Evolutionary conservation across 805 yeast species (phyloP).

Genomic region (Torulaspora gathmanii): DNA sequence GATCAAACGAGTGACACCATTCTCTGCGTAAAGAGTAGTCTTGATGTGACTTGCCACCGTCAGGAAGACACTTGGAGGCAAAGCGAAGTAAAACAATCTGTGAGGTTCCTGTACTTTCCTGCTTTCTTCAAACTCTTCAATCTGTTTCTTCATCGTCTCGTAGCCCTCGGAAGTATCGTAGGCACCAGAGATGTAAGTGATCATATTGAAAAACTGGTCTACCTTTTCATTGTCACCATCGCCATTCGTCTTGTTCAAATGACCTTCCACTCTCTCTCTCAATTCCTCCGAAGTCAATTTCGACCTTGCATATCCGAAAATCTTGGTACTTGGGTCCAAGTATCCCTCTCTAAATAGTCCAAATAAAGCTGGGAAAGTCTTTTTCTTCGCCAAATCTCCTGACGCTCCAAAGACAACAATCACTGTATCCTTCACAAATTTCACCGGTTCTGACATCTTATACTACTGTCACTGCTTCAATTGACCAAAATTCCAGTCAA

Average conservation of each 20-base stretch:
- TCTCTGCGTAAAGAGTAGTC: constrained; percentile 57
- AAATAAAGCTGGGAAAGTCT: constrained; percentile 83
- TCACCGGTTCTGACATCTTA: constrained; percentile 14
- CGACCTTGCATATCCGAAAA: constrained; percentile 91
- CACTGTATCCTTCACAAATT: constrained; percentile 60
- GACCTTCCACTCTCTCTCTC: constrained; percentile 58
- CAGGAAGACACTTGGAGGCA: constrained; percentile 90
- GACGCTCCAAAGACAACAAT: constrained; percentile 91
- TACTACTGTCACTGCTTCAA: background rate
- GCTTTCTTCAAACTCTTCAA: constrained; percentile 55
- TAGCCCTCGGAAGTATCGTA: constrained; percentile 82
- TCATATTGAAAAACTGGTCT: constrained; percentile 60
- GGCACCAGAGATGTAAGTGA: constrained; percentile 68
- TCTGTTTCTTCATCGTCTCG: constrained; percentile 47
- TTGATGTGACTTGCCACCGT: constrained; percentile 71
- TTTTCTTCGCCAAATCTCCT: constrained; percentile 92
- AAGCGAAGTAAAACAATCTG: constrained; percentile 84
- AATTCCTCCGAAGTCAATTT: constrained; percentile 62
- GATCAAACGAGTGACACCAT: constrained; percentile 74
- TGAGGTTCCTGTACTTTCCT: constrained; percentile 51
- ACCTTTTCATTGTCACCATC: constrained; percentile 40
- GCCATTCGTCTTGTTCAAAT: constrained; percentile 53
- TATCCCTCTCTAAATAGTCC: constrained; percentile 75
- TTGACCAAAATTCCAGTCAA: background rate
- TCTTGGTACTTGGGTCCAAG: constrained; percentile 62